phyloP scores from a whole-genome alignment of 2,329 filamentous ascomycete species.

The Fusarium albidum region DNA sequence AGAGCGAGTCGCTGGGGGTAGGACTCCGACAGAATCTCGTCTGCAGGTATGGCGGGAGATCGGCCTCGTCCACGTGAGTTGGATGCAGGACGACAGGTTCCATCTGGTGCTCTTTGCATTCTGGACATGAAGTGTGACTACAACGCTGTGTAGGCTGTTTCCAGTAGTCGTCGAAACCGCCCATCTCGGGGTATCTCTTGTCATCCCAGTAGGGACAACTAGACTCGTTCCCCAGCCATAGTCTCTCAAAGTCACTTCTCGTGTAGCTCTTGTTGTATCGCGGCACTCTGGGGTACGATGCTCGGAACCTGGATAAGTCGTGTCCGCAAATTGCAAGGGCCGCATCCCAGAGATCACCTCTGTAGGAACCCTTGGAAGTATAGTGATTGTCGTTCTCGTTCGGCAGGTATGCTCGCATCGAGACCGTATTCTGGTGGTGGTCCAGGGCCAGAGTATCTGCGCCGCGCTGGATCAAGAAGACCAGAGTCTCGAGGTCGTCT shows the following conservation, averaged over 20 bases:
- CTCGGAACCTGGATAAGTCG: background rate
- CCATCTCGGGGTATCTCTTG: constrained; percentile 4
- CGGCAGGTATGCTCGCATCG: constrained; percentile 8
- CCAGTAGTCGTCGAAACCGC: constrained; percentile 3
- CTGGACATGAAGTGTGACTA: constrained; percentile 4
- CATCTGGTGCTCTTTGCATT: background rate
- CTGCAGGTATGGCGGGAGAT: background rate
- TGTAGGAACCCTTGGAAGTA: constrained; percentile 14
- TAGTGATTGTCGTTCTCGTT: constrained; percentile 11
- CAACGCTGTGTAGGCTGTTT: constrained; percentile 10
- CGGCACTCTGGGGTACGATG: constrained; percentile 1
- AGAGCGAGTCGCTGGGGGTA: background rate
- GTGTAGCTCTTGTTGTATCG: constrained; percentile 12
- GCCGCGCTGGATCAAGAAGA: background rate
- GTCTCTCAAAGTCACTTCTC: constrained; percentile 18
- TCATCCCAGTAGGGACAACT: constrained; percentile 27
- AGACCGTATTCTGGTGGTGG: background rate
- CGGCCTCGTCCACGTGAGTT: background rate
- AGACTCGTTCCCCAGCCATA: constrained; percentile 15
- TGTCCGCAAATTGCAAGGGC: constrained; percentile 13
- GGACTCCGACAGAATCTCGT: background rate
- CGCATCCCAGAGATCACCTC: constrained; percentile 27
- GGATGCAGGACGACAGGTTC: rapidly evolving
- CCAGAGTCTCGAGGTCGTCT: background rate
- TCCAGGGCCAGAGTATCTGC: background rate